A percentile compares a stretch with the other conserved stretches of the same genome.
Conservation (phyloP, 345 rosid species). For the Arabidopsis thaliana region DNA sequence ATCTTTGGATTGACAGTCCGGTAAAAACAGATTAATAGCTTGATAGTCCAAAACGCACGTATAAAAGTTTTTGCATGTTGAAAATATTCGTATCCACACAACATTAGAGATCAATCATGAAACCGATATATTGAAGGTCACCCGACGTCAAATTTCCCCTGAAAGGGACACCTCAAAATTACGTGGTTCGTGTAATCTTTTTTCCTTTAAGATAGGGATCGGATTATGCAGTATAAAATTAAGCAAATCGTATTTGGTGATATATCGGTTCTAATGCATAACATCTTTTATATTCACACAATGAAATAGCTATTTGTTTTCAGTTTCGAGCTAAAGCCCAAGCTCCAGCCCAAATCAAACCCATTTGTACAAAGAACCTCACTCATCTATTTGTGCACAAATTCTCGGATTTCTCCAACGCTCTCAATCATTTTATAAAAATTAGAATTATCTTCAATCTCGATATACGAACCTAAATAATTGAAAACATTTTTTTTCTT, state of each 20-base stretch:
- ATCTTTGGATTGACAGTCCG: not conserved
- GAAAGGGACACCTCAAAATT: no score
- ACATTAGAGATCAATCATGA: no score
- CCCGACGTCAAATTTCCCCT: no score
- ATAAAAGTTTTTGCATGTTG: no score
- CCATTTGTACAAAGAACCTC: conserved; percentile 10
- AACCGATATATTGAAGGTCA: no score
- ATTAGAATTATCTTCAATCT: conserved; percentile 15
- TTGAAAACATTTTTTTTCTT: not conserved
- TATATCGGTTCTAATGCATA: not conserved
- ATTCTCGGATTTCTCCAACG: conserved; percentile 21
- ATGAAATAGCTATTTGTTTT: conserved; percentile 6
- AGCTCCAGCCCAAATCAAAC: not conserved
- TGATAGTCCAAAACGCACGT: not conserved
- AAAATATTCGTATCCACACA: no score
- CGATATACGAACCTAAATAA: not conserved
- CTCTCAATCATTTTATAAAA: conserved; percentile 10
- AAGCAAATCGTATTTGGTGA: no score
- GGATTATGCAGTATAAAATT: no score
- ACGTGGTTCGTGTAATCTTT: no score
- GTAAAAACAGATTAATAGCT: not conserved
- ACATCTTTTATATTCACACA: not conserved
- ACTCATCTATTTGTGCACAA: conserved; percentile 12
- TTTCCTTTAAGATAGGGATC: no score
- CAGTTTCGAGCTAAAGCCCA: conserved; percentile 16